Base-by-base conservation (phyloP, 441 rosid genomes). In the Syzygium malaccense region DNA sequence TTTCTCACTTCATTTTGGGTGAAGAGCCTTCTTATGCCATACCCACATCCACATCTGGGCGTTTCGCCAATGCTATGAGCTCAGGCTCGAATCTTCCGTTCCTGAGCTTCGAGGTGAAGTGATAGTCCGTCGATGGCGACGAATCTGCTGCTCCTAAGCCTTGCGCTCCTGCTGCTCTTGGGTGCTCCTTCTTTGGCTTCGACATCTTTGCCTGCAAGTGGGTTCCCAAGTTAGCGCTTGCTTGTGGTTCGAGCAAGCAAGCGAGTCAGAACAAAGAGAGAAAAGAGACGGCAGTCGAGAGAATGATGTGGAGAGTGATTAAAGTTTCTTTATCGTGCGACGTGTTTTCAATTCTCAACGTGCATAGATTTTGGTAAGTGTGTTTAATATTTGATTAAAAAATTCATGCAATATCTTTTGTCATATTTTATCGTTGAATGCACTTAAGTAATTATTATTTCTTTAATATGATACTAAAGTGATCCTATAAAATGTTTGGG, bases 361-460 rank as follows among this genome's bases (percentile, higher is more conserved):
- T 2, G 7, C 8, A 1, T 0, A 6, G 25, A 32, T 14, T 1
- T 68, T 19, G 7, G 25, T 19, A 68, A 0, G 0, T 12, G 18
- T 18, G 8, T 25, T 25, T 57, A 57, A 57, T 2, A 11, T 25
- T 57, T 57, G 28, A 57, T 57, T 23, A 25, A 57, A 57, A 57
- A 10, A 25, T 9, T 57, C 62, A 25, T 4, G 14, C 19, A 57
- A 55, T 7, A 2, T 55, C 2, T 55, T 55, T 55, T 18, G 4
- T 17, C 1, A 54, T 45, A 54, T 54, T 53, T 53, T 53, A 15
- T 15, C 55, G 15, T 53, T 4, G 17, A 54, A 54, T 14, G 17
- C 18, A 54, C 6, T 54, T 14, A 54, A 54, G 19, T 15, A 17
- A 14, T 54, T 49, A 7, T 49, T 11, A 11, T 49, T 49, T 12